These are phyloP conservation scores for Ensete ventricosum DNA, from an alignment of 176 grass and related monocot genomes.

Conservation along the genomic window DNA sequence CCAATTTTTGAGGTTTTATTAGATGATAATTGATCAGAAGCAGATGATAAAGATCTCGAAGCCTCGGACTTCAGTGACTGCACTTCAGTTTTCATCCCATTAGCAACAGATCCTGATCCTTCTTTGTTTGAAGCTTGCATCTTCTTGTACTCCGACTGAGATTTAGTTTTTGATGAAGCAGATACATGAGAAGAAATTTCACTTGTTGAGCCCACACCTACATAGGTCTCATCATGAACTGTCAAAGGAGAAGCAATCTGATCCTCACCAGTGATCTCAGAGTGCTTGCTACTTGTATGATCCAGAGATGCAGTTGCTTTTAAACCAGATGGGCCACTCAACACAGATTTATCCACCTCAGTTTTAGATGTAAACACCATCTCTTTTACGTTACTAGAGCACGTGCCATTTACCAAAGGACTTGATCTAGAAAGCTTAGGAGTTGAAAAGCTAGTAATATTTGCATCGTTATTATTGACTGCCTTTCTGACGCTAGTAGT, in stretches of 20 bases:
- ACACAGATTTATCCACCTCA: constrained; percentile 11
- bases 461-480: background rate
- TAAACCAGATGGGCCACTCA: constrained; percentile 2
- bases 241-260: background rate
- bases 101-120: constrained; percentile 2
- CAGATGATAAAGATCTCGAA: constrained; percentile 20
- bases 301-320: constrained; percentile 25
- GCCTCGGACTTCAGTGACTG: constrained; percentile 7
- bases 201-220: constrained; percentile 14
- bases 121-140: constrained; percentile 10
- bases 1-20: constrained; percentile 26
- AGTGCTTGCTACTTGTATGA: constrained; percentile 11
- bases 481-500: background rate
- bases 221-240: constrained; percentile 1
- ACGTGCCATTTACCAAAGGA: constrained; percentile 28
- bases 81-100: background rate
- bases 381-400: background rate
- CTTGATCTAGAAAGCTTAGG: constrained; percentile 25
- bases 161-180: constrained; percentile 11
- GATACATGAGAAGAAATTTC: constrained; percentile 8
- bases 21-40: constrained; percentile 29
- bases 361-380: constrained; percentile 14
- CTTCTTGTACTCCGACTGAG: constrained; percentile 21
- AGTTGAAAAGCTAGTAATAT: background rate
- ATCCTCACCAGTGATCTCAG: constrained; percentile 14